phyloP scores from a whole-genome alignment of 495 filamentous ascomycete genomes.

The Neurospora cerealis region DNA sequence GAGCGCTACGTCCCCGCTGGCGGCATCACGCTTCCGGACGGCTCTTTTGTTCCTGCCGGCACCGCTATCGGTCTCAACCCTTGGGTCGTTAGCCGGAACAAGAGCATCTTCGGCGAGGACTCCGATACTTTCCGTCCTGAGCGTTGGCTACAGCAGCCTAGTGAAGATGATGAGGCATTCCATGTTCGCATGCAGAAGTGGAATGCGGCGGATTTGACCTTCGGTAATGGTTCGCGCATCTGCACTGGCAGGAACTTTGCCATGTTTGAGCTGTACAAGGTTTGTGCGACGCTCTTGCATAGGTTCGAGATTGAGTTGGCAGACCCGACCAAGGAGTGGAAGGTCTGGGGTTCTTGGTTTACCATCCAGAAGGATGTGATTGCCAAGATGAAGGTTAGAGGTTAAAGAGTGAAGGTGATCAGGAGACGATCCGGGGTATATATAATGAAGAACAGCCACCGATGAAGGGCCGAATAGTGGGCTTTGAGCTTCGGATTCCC shows the following conservation, averaged over 20 bases:
- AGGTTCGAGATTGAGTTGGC: slow-evolving; percentile 32
- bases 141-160: slow-evolving; percentile 26
- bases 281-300: slow-evolving; percentile 49
- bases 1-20: slow-evolving; percentile 36
- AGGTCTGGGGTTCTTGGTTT: slow-evolving; percentile 6
- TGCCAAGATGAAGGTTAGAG: slow-evolving; percentile 1
- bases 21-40: slow-evolving; percentile 41
- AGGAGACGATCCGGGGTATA: not conserved
- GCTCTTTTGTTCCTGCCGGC: slow-evolving; percentile 41
- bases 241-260: slow-evolving; percentile 57
- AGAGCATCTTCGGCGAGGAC: slow-evolving; percentile 35
- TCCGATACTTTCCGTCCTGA: slow-evolving; percentile 44
- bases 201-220: slow-evolving; percentile 27
- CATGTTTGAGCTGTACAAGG: slow-evolving; percentile 53
- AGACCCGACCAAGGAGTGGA: slow-evolving; percentile 11
- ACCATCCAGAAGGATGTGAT: slow-evolving; percentile 7
- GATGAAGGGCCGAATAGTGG: not conserved
- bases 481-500: not conserved
- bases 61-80: slow-evolving; percentile 20
- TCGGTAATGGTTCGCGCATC: slow-evolving; percentile 50
- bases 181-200: slow-evolving; percentile 8
- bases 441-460: not conserved
- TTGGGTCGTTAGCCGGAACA: slow-evolving; percentile 24
- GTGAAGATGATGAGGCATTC: slow-evolving; percentile 15
- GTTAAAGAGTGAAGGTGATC: not conserved